Evolutionary conservation across 257 asterid species (phyloP).

Genomic region (Eucommia ulmoides): DNA sequence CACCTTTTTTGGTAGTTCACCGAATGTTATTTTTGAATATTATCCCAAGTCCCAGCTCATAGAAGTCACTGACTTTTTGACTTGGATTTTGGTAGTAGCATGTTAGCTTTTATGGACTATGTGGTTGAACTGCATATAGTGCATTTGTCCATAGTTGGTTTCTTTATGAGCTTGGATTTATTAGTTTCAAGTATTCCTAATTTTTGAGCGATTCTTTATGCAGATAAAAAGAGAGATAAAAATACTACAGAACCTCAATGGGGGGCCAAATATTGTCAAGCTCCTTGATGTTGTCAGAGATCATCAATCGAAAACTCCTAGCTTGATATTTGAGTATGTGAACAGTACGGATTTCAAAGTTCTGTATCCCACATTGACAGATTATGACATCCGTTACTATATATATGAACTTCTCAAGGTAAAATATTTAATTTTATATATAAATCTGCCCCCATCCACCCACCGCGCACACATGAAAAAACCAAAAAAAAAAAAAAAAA

Average conservation of each 20-base stretch:
- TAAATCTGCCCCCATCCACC: neutral
- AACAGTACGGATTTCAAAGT: conserved; percentile 39
- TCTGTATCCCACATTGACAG: conserved; percentile 30
- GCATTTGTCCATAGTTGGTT: neutral
- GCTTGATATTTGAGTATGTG: too few relatives aligned
- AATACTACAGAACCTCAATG: conserved; percentile 34
- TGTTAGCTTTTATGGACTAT: neutral
- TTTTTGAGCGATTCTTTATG: neutral
- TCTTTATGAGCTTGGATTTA: neutral
- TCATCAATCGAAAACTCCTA: too few relatives aligned
- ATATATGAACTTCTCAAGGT: conserved; percentile 43
- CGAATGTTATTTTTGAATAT: too few relatives aligned
- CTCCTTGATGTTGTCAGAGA: too few relatives aligned
- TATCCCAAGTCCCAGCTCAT: too few relatives aligned
- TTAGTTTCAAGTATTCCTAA: neutral
- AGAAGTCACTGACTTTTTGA: neutral
- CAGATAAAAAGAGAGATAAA: conserved; percentile 41
- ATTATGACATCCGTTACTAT: conserved; percentile 35
- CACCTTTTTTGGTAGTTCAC: too few relatives aligned
- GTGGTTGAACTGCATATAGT: neutral
- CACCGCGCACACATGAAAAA: too few relatives aligned
- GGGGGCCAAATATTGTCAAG: too few relatives aligned
- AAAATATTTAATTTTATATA: neutral
- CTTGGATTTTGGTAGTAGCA: neutral
- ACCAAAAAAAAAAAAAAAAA: too few relatives aligned